Evolutionary conservation across 177 flowering plant species (phyloP).

Genomic region (Vitis hybrid): DNA sequence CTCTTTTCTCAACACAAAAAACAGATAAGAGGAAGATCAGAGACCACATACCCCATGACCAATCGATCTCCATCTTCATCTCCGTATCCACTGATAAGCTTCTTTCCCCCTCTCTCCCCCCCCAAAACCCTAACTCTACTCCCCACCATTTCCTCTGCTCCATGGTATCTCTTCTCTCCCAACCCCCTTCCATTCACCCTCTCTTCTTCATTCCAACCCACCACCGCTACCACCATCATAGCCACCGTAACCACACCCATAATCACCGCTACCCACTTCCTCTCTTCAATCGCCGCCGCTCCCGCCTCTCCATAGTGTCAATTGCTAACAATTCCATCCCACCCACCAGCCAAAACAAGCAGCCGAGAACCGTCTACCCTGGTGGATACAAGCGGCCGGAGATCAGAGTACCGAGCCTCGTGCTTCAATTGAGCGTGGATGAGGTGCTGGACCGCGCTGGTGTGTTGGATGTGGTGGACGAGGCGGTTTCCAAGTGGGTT

Average conservation of each 20-base stretch:
- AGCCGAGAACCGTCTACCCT: conserved; percentile 63
- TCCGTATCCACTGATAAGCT: background rate
- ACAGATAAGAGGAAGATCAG: too few relatives aligned
- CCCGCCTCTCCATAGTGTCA: conserved; percentile 11
- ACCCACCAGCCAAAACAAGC: conserved; percentile 14
- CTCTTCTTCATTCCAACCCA: conserved; percentile 16
- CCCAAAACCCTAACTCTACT: background rate
- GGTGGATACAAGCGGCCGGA: conserved; percentile 88
- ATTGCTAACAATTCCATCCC: background rate
- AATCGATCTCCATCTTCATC: too few relatives aligned
- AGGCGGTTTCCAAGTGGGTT: conserved; percentile 59
- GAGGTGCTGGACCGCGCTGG: conserved; percentile 46
- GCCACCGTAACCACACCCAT: conserved; percentile 11
- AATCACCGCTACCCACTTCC: conserved; percentile 16
- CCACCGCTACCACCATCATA: conserved; percentile 7
- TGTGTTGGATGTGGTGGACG: conserved; percentile 48
- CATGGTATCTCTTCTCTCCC: conserved; percentile 36
- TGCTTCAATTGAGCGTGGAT: conserved; percentile 51
- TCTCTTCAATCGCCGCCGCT: conserved; percentile 4
- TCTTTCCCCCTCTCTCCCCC: background rate
- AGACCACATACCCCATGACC: too few relatives aligned
- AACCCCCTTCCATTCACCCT: conserved; percentile 13
- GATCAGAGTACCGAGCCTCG: conserved; percentile 66
- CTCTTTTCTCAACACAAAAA: too few relatives aligned
- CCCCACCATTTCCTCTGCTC: background rate